Evolutionary conservation across 2,329 filamentous ascomycete species (phyloP), one percentile per base, ranked within the genome.

Genomic region (Fusarium algeriense): DNA sequence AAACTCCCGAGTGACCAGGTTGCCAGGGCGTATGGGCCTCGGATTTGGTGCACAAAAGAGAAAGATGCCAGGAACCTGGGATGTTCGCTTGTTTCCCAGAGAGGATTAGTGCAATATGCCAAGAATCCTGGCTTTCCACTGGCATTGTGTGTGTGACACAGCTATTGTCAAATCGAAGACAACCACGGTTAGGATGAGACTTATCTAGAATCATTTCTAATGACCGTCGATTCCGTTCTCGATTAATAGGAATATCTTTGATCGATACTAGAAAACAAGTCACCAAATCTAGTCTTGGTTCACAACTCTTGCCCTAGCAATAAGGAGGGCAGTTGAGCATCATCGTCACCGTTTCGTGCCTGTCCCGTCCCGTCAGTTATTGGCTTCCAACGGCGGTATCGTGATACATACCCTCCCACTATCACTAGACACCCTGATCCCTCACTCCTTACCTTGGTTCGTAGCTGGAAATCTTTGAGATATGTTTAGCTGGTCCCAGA

Each of bases 1-100:
- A 71, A 71, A 62, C 56, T 52, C 67, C 69, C 69, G 69, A 71
- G 53, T 67, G 69, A 71, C 64, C 56, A 72, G 69, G 60, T 67
- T 62, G 60, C 50, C 37, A 70, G 57, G 48, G 35, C 61, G 53
- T 53, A 48, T 60, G 52, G 34, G 38, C 37, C 50, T 59, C 26
- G 44, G 45, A 44, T 45, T 40, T 17, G 17, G 34, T 52, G 38
- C 34, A 44, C 46, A 54, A 28, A 45, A 55, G 44, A 30, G 60
- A 69, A 56, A 46, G 60, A 65, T 61, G 68, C 58, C 64, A 71
- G 55, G 58, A 72, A 50, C 64, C 49, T 59, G 64, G 37, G 64
- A 62, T 54, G 64, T 23, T 72, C n/a, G 48, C 54, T 56, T 61
- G 50, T 49, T 65, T 34, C 65, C 55, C 37, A 69, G 58, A 66